Conservation (phyloP, 2,329 filamentous ascomycete genomes). For the Cryphonectria parasitica region DNA sequence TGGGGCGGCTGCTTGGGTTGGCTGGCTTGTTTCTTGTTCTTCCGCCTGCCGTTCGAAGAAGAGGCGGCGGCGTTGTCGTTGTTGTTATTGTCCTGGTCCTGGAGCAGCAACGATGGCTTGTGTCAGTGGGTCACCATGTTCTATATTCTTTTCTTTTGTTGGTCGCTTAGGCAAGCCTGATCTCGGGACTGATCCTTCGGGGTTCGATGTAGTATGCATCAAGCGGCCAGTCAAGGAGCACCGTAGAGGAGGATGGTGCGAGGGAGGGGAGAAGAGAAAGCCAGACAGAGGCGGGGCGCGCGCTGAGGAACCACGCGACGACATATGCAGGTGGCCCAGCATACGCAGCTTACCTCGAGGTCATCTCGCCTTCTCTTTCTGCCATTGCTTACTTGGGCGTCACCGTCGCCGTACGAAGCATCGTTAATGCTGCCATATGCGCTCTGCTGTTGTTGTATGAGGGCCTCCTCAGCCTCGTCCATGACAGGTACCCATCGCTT, state of each 20-base stretch:
- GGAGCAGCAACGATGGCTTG: constrained; percentile 26
- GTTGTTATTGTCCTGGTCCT: constrained; percentile 39
- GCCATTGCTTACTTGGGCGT: constrained; percentile 30
- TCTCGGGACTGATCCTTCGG: constrained; percentile 13
- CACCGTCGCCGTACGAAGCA: constrained; percentile 29
- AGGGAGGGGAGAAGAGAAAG: neutral
- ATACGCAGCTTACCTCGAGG: constrained; percentile 48
- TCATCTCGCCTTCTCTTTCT: constrained; percentile 51
- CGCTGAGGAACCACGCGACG: constrained; percentile 26
- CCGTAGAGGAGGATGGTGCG: neutral
- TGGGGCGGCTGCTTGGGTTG: constrained; percentile 48
- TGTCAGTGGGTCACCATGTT: constrained; percentile 29
- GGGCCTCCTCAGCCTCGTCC: constrained; percentile 40
- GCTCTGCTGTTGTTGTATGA: constrained; percentile 37
- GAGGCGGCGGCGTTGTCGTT: constrained; percentile 33
- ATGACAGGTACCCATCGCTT: constrained; percentile 72
- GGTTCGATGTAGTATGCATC: constrained; percentile 10
- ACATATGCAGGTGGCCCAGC: constrained; percentile 32
- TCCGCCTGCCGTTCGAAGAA: constrained; percentile 25
- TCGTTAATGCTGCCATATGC: constrained; percentile 33
- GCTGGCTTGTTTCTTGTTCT: constrained; percentile 48
- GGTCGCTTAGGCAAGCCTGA: constrained; percentile 8
- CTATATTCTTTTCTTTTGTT: neutral
- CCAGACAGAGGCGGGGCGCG: constrained; percentile 2
- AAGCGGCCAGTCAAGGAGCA: neutral